Evolutionary conservation across 345 rosid genomes (phyloP), one percentile per base, ranked within the genome.

Genomic region (Leavenworthia alabamica): DNA sequence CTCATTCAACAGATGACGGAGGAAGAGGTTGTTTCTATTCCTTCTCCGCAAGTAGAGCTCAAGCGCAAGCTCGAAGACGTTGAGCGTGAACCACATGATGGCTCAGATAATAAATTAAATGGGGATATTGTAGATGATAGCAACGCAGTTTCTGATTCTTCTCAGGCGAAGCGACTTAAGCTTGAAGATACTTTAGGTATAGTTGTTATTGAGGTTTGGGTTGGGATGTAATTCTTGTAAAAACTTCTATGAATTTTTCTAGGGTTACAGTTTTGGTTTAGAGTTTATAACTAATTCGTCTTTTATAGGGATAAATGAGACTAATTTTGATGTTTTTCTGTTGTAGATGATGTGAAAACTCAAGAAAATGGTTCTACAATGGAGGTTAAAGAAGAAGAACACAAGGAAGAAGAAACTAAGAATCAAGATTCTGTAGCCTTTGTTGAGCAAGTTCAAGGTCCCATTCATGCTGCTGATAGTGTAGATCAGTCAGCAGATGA

Each of bases 61-160:
- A 89, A 89, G 72, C 80, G 97, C 66, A 89, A 89, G 81, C 83
- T 83, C 32, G 83, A 80, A 6, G 87, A 75, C 6, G 15, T 82
- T 33, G 83, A 83, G 60, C 43, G 71, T 17, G 82, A 61, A 36
- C 54, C 9, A 24, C 55, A 19, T 33, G 37, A 31, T 3, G 8
- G 4, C 9, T 42, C 57, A 6, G 32, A 9, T 17, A 46, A 60
- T 7, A 9, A 64, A 3, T 40, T 60, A 8, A 51, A 63, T 3
- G 68, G 45, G 11, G 72, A 17, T 16, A 40, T 22, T 3, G 45
- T 53, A 0, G 60, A 61, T 51, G 82, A 53, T 5, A 56, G 28
- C 40, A 70, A 60, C 3, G 12, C n/a, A 5, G 76, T 31, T 28
- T 65, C 74, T 7, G 82, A 67, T 51, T 73, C 77, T 14, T 80